Conservation (phyloP, 306 rosid species). For the Canavalia ensiformis region DNA sequence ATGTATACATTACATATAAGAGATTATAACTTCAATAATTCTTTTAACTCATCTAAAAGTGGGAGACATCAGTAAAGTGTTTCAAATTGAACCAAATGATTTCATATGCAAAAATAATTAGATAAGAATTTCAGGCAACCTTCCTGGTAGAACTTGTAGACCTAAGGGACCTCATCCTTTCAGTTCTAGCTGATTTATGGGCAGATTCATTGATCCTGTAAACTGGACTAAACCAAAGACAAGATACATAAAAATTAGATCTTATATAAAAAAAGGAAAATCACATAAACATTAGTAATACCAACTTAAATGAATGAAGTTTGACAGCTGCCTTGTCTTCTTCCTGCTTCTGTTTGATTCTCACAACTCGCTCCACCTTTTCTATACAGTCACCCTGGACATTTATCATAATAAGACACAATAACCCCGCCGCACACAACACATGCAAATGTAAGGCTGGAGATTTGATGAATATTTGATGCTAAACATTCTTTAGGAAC, state of each 20-base stretch:
- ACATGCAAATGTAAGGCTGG: background rate
- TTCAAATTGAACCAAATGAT: constrained; percentile 40
- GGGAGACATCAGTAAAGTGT: constrained; percentile 26
- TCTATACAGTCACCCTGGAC: constrained; percentile 62
- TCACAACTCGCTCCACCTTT: constrained; percentile 69
- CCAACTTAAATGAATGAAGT: constrained; percentile 86
- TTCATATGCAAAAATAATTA: constrained; percentile 40
- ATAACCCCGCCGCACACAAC: background rate
- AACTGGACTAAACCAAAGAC: constrained; percentile 53
- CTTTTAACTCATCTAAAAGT: constrained; percentile 26
- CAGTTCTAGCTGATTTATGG: constrained; percentile 56
- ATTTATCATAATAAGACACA: constrained; percentile 37
- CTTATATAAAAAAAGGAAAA: constrained; percentile 31
- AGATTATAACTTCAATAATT: constrained; percentile 19
- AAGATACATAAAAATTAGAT: constrained; percentile 38
- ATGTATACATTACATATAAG: constrained; percentile 23
- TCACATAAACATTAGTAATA: constrained; percentile 33
- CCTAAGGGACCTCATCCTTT: constrained; percentile 79
- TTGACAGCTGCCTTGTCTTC: constrained; percentile 72
- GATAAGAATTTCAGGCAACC: constrained; percentile 55
- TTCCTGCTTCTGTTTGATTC: constrained; percentile 80
- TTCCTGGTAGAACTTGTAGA: constrained; percentile 63
- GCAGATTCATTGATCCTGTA: constrained; percentile 55
- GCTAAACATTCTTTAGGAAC: constrained; percentile 28
- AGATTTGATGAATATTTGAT: constrained; percentile 10